Evolutionary conservation across 202 grass and related monocot species (phyloP), one percentile per base, ranked within the genome.

Genomic region (Hordeum pubiflorum): DNA sequence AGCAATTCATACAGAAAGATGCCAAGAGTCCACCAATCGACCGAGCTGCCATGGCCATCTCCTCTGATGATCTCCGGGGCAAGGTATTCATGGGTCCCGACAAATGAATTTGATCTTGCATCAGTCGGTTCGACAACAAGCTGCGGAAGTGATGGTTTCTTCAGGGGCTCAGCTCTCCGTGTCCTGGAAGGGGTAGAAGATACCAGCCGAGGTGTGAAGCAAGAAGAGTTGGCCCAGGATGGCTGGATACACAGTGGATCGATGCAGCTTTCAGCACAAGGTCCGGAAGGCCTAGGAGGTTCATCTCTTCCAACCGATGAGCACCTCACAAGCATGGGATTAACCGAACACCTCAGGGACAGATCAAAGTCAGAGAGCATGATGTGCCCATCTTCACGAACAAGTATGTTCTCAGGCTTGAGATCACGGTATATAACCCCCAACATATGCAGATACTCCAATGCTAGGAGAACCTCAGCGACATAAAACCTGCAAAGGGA

Each of bases 371-470:
- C 96, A 17, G 96, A 95, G 15, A 98, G 96, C 96, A 98, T 98
- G 73, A 98, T 95, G 67, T 98, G 96, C 13, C 96, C 96, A 60
- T 98, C 96, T 90, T 98, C 92, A 31, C 96, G 96, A 46, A 98
- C 96, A 79, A 98, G 89, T 79, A 98, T 95, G 77, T 98, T 98
- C 65, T 98, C 96, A 78, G 96, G 96, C 79, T 98, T 98, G 66
- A 98, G 87, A 86, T 98, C 96, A 12, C 96, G 96, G 79, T 98
- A 98, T 78, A 98, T 90, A 31, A 98, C 96, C 13, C 96, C 96
- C 84, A 98, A 83, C 96, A 98, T 95, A 80, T 98, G 96, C 54
- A 98, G 87, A 73, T 99, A 99, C 81, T 99, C 96, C 92, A 99
- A 82, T 17, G 96, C 96, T 72, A 99, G 69, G 55, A 99, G 90